These are phyloP conservation scores for Curvularia eragrostidis DNA, from an alignment of 2,329 filamentous ascomycete species.

Conservation along the genomic window DNA sequence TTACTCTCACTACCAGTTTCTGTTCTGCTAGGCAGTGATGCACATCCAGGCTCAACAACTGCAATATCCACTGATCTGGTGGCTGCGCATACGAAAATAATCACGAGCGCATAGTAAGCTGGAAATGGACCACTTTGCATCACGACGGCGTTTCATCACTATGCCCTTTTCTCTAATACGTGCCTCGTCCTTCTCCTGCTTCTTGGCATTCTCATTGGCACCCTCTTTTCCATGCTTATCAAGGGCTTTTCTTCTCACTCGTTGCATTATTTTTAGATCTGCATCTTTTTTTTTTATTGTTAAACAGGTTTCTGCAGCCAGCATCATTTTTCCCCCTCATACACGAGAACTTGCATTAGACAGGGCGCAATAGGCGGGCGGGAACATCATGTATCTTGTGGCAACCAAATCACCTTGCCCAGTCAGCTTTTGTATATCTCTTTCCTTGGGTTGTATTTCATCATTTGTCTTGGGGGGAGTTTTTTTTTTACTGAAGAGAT, in stretches of 20 bases:
- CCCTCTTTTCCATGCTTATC: background rate
- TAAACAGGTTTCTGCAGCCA: no score
- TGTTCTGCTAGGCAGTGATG: slow-evolving; percentile 26
- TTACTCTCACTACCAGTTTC: slow-evolving; percentile 14
- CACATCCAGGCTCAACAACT: slow-evolving; percentile 1
- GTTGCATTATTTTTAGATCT: background rate
- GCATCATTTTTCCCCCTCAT: background rate
- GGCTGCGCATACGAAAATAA: background rate
- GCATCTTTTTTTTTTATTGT: background rate
- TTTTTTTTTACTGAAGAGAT: no score
- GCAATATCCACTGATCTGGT: background rate
- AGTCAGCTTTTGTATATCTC: background rate
- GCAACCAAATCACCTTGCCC: background rate
- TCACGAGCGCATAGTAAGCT: background rate
- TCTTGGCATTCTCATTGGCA: no score
- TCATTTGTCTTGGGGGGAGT: no score
- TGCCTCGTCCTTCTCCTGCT: background rate
- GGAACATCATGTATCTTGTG: background rate
- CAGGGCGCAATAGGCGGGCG: background rate
- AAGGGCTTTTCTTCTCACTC: background rate
- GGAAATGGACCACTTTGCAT: background rate
- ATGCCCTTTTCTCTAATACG: background rate
- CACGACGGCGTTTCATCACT: background rate
- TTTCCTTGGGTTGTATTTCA: background rate
- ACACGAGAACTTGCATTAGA: slow-evolving; percentile 12